These are phyloP conservation scores for Lachnellula hyalina DNA, from an alignment of 2,329 filamentous ascomycete species.

Conservation along the genomic window DNA sequence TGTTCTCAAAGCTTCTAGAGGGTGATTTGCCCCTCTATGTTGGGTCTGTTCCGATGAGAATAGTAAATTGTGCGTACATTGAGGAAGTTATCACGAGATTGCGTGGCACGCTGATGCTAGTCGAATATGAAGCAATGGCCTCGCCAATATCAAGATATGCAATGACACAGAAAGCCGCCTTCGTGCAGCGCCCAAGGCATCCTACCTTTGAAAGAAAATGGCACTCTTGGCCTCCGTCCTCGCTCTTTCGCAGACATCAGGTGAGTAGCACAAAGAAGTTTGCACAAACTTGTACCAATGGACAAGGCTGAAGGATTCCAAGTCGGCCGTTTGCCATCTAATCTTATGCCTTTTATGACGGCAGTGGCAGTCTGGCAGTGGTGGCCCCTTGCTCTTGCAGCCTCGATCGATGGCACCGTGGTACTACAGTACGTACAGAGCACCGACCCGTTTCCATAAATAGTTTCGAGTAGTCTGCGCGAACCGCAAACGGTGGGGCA, in stretches of 20 bases:
- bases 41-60: background rate
- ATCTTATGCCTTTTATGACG: background rate
- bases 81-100: background rate
- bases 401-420: background rate
- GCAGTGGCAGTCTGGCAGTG: background rate
- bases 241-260: no score
- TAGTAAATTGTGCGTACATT: background rate
- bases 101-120: background rate
- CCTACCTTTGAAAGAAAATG: background rate
- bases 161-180: background rate
- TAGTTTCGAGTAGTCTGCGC: background rate
- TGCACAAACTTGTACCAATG: constrained; percentile 19
- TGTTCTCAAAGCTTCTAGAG: background rate
- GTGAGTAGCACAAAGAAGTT: background rate
- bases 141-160: background rate
- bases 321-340: background rate
- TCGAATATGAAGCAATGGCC: background rate
- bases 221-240: no score
- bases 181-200: background rate
- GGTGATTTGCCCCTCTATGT: background rate
- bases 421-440: background rate
- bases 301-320: constrained; percentile 2
- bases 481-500: background rate
- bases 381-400: background rate
- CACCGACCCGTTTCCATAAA: background rate